Percentiles rank a stretch among this genome's conserved stretches.
Evolutionary conservation across 371 early-diverging fungal species (phyloP).

Genomic region (Saksenaea oblongispora): DNA sequence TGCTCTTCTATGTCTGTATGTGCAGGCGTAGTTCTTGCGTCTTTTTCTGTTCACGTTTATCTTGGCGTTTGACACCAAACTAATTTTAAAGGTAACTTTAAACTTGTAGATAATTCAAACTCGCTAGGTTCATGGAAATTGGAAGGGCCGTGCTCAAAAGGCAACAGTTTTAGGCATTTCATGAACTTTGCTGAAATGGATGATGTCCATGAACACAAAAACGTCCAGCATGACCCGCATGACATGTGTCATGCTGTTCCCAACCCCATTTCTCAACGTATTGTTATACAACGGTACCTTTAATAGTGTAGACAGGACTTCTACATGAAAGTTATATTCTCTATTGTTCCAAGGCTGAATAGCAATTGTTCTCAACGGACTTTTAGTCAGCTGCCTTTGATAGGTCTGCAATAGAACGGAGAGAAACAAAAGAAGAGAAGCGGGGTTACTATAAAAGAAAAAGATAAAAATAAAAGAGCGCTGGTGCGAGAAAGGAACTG

Average conservation of each 20-base stretch:
- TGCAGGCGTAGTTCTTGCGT: constrained; percentile 45
- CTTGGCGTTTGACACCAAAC: constrained; percentile 3
- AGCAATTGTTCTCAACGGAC: background rate
- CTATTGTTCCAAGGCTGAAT: too few relatives aligned
- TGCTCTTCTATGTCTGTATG: constrained; percentile 26
- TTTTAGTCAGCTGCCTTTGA: background rate
- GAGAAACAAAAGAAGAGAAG: background rate
- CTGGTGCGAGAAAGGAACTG: too few relatives aligned
- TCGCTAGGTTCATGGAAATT: constrained; percentile 19
- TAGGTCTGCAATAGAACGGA: background rate
- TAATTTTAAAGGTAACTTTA: constrained; percentile 42
- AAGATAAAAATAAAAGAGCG: too few relatives aligned
- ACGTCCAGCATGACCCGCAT: too few relatives aligned
- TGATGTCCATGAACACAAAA: too few relatives aligned
- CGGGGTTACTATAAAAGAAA: background rate
- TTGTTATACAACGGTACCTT: too few relatives aligned
- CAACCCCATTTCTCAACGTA: too few relatives aligned
- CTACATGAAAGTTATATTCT: too few relatives aligned
- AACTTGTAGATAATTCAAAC: constrained; percentile 27
- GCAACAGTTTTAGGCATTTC: constrained; percentile 33
- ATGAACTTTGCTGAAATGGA: too few relatives aligned
- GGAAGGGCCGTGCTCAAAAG: constrained; percentile 21
- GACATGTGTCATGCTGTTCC: too few relatives aligned
- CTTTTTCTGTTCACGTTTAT: constrained; percentile 30
- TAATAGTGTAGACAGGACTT: too few relatives aligned